Base-by-base conservation (phyloP, 257 asterid species). In the Marsdenia floribunda region DNA sequence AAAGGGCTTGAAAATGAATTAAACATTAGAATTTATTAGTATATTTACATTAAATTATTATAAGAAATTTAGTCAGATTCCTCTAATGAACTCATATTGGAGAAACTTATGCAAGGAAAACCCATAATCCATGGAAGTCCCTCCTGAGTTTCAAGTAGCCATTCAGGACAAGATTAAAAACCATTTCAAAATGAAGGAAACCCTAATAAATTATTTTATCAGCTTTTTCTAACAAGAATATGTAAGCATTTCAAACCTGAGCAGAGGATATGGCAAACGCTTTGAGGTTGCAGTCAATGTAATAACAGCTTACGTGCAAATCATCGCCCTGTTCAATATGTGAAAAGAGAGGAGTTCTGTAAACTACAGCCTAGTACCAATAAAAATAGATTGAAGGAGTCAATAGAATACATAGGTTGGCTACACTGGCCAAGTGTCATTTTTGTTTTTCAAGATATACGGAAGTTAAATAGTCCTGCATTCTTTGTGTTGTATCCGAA, bases 181-280 rank as follows among this genome's bases (percentile, higher is more conserved):
- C 38, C 67, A 33, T 33, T 22, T 60, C 18, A 7, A 63, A 29
- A 63, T 26, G n/a, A 40, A 44, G 44, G 70, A 65, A 38, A 46
- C 59, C 8, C 33, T 12, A 21, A 46, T 0, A 29, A n/a, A 47
- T 3, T 11, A 44, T 47, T 26, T 7, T 33, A 49, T 14, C 49
- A 15, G 60, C 1, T 15, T 35, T 54, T 19, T 55, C 52, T 54
- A 35, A 9, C 18, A 72, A 15, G 50, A 4, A 70, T n/a, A 22
- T 19, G 29, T 11, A 76, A 46, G 60, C 14, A n/a, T 33, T n/a
- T 21, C 83, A 69, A 22, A 89, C 96, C 96, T 91, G 97, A 79
- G 97, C 97, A 76, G 93, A 73, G 54, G 94, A 90, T 81, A 91
- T 91, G 71, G 95, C 95, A 75, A 72, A 90, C 14, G 95, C 91